Evolutionary conservation across 2,329 filamentous ascomycete genomes (phyloP), one percentile per base, ranked within the genome.

Genomic region (Scedosporium boydii): DNA sequence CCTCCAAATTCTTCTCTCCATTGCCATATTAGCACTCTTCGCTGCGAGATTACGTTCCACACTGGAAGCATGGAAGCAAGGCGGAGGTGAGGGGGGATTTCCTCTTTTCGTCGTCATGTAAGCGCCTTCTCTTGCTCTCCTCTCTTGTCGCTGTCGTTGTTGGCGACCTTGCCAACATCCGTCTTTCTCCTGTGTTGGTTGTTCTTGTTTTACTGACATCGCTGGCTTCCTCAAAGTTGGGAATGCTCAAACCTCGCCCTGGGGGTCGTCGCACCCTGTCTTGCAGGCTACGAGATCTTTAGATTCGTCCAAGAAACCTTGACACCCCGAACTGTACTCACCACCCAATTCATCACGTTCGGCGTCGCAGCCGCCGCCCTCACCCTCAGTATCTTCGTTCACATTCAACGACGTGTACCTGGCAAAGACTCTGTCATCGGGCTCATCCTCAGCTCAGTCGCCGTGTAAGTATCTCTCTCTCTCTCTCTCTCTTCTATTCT

Each of bases 271-370:
- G 76, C 78, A 0, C 75, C 82, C 5, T 41, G 78, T 38, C 75
- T 80, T 68, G 81, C 76, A 14, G 69, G 79, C 51, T 67, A 80
- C 63, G 79, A 82, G 65, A 74, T 83, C 38, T 76, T 73, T 53
- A 78, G 73, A 66, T 78, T 75, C 63, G 73, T 76, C 58, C 73
- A 76, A 34, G 80, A 84, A 69, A 75, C 77, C 1, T 69, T 85
- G 61, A 84, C 82, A 10, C 82, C 82, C 2, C 79, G 82, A 70
- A 78, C 77, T 4, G 77, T 85, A 74, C 70, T 85, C 3, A 78
- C 80, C 65, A 78, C 77, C 18, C 78, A 82, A 64, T 70, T 79
- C 63, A 65, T 84, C 67, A 84, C 83, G 66, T 65, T 80, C 53
- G 74, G 77, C 0, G 76, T 81, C 21, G 75, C 80, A 0, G 65